phyloP scores from a whole-genome alignment of 2,329 filamentous ascomycete genomes.

The Dendryphion nanum region DNA sequence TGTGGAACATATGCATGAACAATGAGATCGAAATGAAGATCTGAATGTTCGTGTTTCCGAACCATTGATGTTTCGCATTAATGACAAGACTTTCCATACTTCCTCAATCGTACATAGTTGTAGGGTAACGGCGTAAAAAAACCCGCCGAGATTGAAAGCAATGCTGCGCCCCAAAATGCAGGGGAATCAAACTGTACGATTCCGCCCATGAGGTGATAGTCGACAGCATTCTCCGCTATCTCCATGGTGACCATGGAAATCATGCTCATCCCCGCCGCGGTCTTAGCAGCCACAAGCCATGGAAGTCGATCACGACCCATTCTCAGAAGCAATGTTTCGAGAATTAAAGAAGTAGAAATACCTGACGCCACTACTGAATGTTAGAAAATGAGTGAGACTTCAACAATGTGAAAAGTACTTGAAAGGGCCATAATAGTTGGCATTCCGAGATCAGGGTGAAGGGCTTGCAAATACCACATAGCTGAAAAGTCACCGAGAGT shows the following conservation, averaged over 20 bases:
- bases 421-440: conserved; percentile 53
- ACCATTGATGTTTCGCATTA: too few species aligned
- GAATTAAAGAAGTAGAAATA: conserved; percentile 51
- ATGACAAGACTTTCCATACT: conserved; percentile 51
- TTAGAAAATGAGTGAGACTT: background rate
- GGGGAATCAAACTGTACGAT: conserved; percentile 48
- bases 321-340: conserved; percentile 54
- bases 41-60: too few species aligned
- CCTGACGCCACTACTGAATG: conserved; percentile 50
- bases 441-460: conserved; percentile 49
- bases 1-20: too few species aligned
- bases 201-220: conserved; percentile 56
- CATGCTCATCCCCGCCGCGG: conserved; percentile 58
- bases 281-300: conserved; percentile 49
- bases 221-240: conserved; percentile 53
- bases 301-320: conserved; percentile 49
- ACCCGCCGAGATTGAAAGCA: conserved; percentile 45
- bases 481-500: conserved; percentile 57
- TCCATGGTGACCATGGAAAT: conserved; percentile 62
- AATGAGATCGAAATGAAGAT: too few species aligned
- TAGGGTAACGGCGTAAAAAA: conserved; percentile 54
- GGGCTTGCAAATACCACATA: conserved; percentile 55
- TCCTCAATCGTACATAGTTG: conserved; percentile 52
- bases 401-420: conserved; percentile 21
- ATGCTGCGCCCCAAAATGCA: conserved; percentile 53